These are phyloP conservation scores for Lolium rigidum DNA, from an alignment of 176 grass and related monocot genomes.

Conservation along the genomic window DNA sequence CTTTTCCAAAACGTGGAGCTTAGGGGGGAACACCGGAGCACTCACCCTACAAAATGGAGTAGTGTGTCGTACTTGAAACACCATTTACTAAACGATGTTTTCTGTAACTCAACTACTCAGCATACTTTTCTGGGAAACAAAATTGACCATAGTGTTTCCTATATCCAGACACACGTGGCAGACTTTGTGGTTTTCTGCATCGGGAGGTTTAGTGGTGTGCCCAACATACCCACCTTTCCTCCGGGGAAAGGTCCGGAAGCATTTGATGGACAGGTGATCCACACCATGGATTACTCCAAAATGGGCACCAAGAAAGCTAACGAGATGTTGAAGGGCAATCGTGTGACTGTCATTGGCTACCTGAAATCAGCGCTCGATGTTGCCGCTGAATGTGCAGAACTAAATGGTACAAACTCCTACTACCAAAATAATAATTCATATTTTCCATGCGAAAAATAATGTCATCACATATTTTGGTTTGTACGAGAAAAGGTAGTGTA, in stretches of 20 bases:
- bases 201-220: conserved; percentile 64
- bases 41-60: too few species aligned
- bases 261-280: conserved; percentile 52
- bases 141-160: too few species aligned
- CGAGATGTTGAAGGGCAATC: conserved; percentile 55
- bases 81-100: too few species aligned
- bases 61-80: too few species aligned
- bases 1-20: too few species aligned
- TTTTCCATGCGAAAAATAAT: too few species aligned
- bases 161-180: conserved; percentile 40
- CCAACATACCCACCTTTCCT: conserved; percentile 58
- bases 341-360: conserved; percentile 55
- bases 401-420: conserved; percentile 42
- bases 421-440: too few species aligned
- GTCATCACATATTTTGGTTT: neutral
- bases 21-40: too few species aligned
- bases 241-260: conserved; percentile 50
- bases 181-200: conserved; percentile 65
- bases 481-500: neutral
- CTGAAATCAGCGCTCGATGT: conserved; percentile 68
- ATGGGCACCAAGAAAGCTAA: conserved; percentile 51
- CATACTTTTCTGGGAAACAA: too few species aligned
- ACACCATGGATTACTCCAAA: conserved; percentile 70
- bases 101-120: too few species aligned
- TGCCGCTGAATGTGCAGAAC: conserved; percentile 49